A percentile compares a stretch with the other conserved stretches of the same genome.
These are phyloP conservation scores for Musa itinerans DNA, from an alignment of 176 grass and related monocot species.

Conservation along the genomic window DNA sequence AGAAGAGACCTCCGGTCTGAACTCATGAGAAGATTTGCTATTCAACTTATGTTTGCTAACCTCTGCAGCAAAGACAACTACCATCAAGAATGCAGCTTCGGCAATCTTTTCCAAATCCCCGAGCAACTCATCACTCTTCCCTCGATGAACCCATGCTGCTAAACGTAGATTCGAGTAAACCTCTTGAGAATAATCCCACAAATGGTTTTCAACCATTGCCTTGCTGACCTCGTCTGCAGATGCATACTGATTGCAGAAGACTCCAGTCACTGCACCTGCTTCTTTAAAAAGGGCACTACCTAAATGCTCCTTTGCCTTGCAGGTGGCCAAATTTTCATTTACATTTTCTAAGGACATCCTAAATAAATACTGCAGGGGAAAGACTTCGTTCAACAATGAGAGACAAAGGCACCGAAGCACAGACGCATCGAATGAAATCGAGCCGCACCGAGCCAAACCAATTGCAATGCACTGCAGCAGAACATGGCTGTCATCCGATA, in stretches of 20 bases:
- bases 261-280: slow-evolving; percentile 59
- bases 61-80: slow-evolving; percentile 66
- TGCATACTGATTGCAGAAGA: slow-evolving; percentile 80
- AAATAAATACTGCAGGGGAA: slow-evolving; percentile 46
- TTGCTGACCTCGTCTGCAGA: slow-evolving; percentile 39
- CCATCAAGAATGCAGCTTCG: slow-evolving; percentile 81
- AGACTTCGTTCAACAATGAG: slow-evolving; percentile 48
- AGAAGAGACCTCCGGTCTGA: slow-evolving; percentile 48
- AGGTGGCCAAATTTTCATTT: slow-evolving; percentile 19
- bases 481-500: slow-evolving; percentile 15
- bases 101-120: slow-evolving; percentile 51
- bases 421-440: slow-evolving; percentile 33
- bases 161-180: slow-evolving; percentile 53
- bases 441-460: slow-evolving; percentile 51
- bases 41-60: slow-evolving; percentile 54
- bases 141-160: slow-evolving; percentile 35
- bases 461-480: slow-evolving; percentile 62
- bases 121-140: slow-evolving; percentile 43
- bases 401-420: slow-evolving; percentile 43
- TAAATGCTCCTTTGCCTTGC: slow-evolving; percentile 42
- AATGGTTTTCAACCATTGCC: slow-evolving; percentile 36
- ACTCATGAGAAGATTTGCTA: slow-evolving; percentile 30
- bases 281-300: slow-evolving; percentile 61
- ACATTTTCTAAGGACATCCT: slow-evolving; percentile 27
- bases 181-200: slow-evolving; percentile 57